Percentiles rank a stretch among this genome's conserved stretches.
These are phyloP conservation scores for Bipolaris zeicola DNA, from an alignment of 2,329 filamentous ascomycete species.

Conservation along the genomic window DNA sequence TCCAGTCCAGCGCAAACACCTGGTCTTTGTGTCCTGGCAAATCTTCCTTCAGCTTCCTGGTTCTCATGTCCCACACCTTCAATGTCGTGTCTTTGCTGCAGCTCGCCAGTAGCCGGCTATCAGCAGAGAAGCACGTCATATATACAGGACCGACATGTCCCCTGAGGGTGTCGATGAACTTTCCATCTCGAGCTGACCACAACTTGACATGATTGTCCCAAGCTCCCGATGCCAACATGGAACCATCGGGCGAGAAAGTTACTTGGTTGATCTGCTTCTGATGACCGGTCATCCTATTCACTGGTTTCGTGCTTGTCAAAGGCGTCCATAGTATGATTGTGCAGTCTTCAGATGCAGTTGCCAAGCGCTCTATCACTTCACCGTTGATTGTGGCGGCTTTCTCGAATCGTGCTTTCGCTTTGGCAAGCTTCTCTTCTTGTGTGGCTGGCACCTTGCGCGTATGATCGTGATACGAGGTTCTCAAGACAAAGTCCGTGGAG, in stretches of 20 bases:
- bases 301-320: conserved; percentile 73
- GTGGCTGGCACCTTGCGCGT: conserved; percentile 69
- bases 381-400: conserved; percentile 80
- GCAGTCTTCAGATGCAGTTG: conserved; percentile 93
- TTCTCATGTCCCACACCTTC: conserved; percentile 91
- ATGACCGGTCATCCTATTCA: conserved; percentile 89
- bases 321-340: conserved; percentile 97
- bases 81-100: conserved; percentile 90
- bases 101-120: conserved; percentile 86
- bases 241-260: conserved; percentile 88
- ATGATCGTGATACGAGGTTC: conserved; percentile 88
- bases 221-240: conserved; percentile 81
- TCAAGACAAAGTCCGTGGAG: conserved; percentile 87
- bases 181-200: conserved; percentile 78
- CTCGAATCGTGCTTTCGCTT: conserved; percentile 82
- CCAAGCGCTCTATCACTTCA: conserved; percentile 79
- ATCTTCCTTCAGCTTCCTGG: conserved; percentile 80
- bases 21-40: conserved; percentile 90
- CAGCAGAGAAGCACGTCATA: conserved; percentile 88
- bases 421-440: conserved; percentile 71
- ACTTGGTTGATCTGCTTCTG: conserved; percentile 98
- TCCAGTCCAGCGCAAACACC: conserved; percentile 95
- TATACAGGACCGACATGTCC: conserved; percentile 93
- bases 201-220: conserved; percentile 97
- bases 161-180: conserved; percentile 83